Evolutionary conservation across 345 rosid genomes (phyloP), one percentile per base, ranked within the genome.

Genomic region (Ricinus communis): DNA sequence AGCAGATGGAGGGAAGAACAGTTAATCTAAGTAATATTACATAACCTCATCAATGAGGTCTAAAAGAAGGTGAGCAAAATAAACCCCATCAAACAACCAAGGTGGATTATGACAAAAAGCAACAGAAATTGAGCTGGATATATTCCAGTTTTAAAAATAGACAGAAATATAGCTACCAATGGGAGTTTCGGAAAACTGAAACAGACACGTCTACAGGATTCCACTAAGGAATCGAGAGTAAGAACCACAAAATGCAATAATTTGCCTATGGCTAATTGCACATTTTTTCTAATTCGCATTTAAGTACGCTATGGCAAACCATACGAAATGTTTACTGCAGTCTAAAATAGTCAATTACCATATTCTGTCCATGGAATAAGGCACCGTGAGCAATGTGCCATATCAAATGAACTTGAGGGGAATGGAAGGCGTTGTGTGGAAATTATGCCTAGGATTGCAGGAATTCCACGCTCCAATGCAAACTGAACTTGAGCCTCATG

Each of bases 371-470:
- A 95, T 16, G 99, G 98, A 68, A 95, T 95, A 75, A 95, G 99
- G 85, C 99, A 92, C 85, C 99, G 87, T n/a, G 99, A 95, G 88
- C 99, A 95, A 82, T 95, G 99, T 81, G 99, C 99, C 96, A 95
- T 90, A 81, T 95, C 99, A 63, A 95, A 95, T 43, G 98, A 87
- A 71, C 82, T 87, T n/a, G 99, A 95, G 41, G 99, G 97, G 85
- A 92, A 95, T 41, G 98, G 94, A 40, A 95, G 92, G 55, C 99
- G 92, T 65, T 95, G 99, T 16, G 98, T 92, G 13, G 99, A 90
- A 77, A 95, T 92, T 80, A 95, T 90, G 84, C 99, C 99, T 19
- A 95, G 91, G 46, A 92, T 87, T 8, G 99, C 99, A 5, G 99
- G 99, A 66, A 95, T 90, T 68, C 99, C 99, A 45, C 99, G 97